Evolutionary conservation across 2,329 filamentous ascomycete genomes (phyloP).

Genomic region (Mycosphaerella arachidis): DNA sequence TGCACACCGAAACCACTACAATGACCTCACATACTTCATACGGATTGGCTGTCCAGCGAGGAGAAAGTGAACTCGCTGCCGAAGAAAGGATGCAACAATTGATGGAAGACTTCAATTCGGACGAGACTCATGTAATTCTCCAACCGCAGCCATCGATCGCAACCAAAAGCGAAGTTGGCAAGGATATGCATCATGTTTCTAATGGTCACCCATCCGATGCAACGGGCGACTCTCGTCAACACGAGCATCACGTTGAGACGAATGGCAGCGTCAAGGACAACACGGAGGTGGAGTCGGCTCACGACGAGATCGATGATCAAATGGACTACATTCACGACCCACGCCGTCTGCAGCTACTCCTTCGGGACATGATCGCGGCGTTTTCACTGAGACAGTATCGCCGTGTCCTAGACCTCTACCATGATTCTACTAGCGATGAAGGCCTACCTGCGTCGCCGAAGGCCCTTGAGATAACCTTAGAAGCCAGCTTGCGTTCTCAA

Average conservation of each 20-base stretch:
- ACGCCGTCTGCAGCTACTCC: slow-evolving; percentile 1
- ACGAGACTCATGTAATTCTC: not conserved
- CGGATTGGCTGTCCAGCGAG: not conserved
- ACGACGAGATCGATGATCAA: not conserved
- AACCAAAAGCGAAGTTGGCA: too few relatives aligned
- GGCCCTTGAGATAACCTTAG: slow-evolving; percentile 28
- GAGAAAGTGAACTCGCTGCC: not conserved
- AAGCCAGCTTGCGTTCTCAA: slow-evolving; percentile 27
- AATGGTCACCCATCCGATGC: too few relatives aligned
- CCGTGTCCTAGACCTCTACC: slow-evolving; percentile 26
- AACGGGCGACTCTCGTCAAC: too few relatives aligned
- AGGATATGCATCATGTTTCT: too few relatives aligned
- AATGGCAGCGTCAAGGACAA: not conserved
- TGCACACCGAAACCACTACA: not conserved
- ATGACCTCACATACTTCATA: not conserved
- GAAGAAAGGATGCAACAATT: not conserved
- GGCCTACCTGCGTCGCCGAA: slow-evolving; percentile 26
- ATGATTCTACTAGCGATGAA: slow-evolving; percentile 12
- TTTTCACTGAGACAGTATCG: slow-evolving; percentile 20
- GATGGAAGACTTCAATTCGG: not conserved
- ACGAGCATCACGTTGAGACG: not conserved
- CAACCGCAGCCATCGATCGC: not conserved
- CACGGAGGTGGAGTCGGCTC: not conserved
- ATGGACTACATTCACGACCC: not conserved
- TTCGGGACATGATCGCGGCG: slow-evolving; percentile 26